Conservation (phyloP, 2,329 filamentous ascomycete genomes). For the Sporothrix inflata region DNA sequence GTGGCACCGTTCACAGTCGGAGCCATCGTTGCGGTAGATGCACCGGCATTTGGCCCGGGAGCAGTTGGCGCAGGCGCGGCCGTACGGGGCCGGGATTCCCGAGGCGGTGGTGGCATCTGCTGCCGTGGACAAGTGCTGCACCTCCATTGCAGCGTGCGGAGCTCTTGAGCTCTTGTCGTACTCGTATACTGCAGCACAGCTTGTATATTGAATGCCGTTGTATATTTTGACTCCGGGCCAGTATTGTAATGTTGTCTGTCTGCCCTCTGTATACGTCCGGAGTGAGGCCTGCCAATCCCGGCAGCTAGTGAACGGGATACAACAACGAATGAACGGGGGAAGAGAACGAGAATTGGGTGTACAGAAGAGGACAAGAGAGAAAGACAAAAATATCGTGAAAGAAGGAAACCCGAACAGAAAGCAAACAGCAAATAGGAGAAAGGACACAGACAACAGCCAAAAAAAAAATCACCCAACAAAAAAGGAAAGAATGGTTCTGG, state of each 20-base stretch:
- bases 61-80: constrained; percentile 52
- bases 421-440: not conserved
- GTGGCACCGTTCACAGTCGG: constrained; percentile 46
- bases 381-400: not conserved
- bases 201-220: not conserved
- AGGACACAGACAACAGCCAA: not conserved
- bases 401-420: not conserved
- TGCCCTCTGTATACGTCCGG: not conserved
- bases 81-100: constrained; percentile 42
- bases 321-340: not conserved
- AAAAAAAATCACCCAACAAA: not conserved
- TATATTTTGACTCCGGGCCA: constrained; percentile 1
- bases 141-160: not conserved
- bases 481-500: not conserved
- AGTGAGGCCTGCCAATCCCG: not conserved
- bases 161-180: not conserved
- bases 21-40: constrained; percentile 42
- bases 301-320: not conserved
- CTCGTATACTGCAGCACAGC: not conserved
- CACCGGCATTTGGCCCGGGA: constrained; percentile 54
- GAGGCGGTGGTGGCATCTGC: not conserved
- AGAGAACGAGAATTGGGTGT: not conserved
- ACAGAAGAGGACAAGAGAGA: not conserved
- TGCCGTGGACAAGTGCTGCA: not conserved
- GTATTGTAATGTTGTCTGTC: not conserved